Conservation (phyloP, 2,329 filamentous ascomycete species). For the Dendryphion nanum region DNA sequence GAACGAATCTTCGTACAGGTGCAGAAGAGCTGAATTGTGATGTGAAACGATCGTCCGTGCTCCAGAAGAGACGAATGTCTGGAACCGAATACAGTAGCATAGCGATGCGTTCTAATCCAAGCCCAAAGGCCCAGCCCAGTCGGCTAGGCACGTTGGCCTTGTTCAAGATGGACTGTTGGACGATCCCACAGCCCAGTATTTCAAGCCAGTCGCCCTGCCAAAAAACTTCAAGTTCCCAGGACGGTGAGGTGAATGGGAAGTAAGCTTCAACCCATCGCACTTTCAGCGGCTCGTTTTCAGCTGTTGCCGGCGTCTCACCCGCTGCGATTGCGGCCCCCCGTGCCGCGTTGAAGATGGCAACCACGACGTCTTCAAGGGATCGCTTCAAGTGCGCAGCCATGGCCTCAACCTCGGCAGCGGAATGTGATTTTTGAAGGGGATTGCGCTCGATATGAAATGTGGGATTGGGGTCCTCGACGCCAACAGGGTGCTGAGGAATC, state of each 20-base stretch:
- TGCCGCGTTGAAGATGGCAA: slow-evolving; percentile 81
- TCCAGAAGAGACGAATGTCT: slow-evolving; percentile 97
- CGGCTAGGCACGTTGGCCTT: slow-evolving; percentile 73
- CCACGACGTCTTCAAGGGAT: slow-evolving; percentile 84
- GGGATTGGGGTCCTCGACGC: slow-evolving; percentile 81
- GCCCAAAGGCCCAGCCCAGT: slow-evolving; percentile 91
- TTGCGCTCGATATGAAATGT: slow-evolving; percentile 75
- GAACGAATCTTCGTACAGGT: slow-evolving; percentile 65
- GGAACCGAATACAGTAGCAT: slow-evolving; percentile 97
- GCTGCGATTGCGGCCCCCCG: slow-evolving; percentile 56
- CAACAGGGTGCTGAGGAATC: slow-evolving; percentile 71
- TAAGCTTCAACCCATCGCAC: slow-evolving; percentile 96
- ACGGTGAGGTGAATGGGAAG: slow-evolving; percentile 95
- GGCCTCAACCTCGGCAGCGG: slow-evolving; percentile 73
- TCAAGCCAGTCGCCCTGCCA: slow-evolving; percentile 96
- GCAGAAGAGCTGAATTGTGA: slow-evolving; percentile 64
- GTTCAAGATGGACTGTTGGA: slow-evolving; percentile 77
- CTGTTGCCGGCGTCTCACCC: slow-evolving; percentile 38
- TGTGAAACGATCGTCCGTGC: slow-evolving; percentile 78
- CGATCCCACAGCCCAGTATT: slow-evolving; percentile 87
- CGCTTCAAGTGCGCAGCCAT: slow-evolving; percentile 83
- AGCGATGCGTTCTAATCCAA: slow-evolving; percentile 90
- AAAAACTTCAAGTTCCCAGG: slow-evolving; percentile 94
- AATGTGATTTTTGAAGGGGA: slow-evolving; percentile 77
- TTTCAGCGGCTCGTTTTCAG: slow-evolving; percentile 65